Evolutionary conservation across 345 rosid genomes (phyloP).

Genomic region (Combretum micranthum): DNA sequence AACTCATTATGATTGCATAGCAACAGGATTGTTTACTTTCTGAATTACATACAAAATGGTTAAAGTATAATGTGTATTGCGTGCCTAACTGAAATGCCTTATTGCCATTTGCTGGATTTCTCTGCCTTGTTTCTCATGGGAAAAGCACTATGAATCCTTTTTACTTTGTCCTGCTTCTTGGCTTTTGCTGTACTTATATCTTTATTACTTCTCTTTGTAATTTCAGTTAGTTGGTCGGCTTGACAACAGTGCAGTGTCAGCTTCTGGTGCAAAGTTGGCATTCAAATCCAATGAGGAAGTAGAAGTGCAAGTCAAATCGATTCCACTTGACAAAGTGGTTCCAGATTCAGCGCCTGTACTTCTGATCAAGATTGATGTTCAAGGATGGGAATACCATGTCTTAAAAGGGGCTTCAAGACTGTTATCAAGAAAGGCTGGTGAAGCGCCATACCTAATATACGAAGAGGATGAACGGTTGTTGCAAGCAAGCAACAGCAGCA

Average conservation of each 20-base stretch:
- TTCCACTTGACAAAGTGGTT: slow-evolving; percentile 75
- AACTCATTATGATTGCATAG: too few relatives aligned
- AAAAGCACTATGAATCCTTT: too few relatives aligned
- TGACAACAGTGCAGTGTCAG: slow-evolving; percentile 91
- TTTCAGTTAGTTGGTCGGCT: slow-evolving; percentile 92
- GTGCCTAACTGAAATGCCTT: too few relatives aligned
- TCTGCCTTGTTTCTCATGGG: too few relatives aligned
- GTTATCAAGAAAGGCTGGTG: slow-evolving; percentile 56
- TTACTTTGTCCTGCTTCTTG: too few relatives aligned
- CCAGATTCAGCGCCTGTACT: slow-evolving; percentile 50
- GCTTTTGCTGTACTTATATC: neutral
- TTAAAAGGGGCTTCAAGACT: slow-evolving; percentile 76
- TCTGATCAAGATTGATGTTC: slow-evolving; percentile 85
- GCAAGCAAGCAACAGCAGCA: slow-evolving; percentile 84
- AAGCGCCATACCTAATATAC: slow-evolving; percentile 83
- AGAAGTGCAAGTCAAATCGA: slow-evolving; percentile 74
- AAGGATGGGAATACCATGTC: slow-evolving; percentile 97
- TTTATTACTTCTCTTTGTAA: neutral
- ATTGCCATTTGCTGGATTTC: too few relatives aligned
- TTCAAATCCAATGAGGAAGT: slow-evolving; percentile 94
- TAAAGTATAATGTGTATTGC: too few relatives aligned
- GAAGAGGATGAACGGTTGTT: slow-evolving; percentile 89
- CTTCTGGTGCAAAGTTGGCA: slow-evolving; percentile 79
- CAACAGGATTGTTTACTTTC: too few relatives aligned
- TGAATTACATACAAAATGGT: too few relatives aligned